Evolutionary conservation across 768 basidiomycete species (phyloP).

Genomic region (Megacollybia marginata): DNA sequence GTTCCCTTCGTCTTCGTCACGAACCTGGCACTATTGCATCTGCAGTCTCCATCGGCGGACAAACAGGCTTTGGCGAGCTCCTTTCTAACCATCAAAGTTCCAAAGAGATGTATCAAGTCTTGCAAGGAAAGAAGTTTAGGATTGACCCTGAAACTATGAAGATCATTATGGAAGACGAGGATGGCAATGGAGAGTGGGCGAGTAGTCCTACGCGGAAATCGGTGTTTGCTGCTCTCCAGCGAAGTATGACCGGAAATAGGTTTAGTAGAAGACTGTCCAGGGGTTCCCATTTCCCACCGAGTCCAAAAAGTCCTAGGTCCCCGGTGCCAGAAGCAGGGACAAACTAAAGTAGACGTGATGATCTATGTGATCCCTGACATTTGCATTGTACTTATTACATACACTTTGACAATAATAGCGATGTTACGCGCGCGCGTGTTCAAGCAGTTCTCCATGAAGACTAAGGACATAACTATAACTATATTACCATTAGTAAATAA

Average conservation of each 20-base stretch:
- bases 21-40: constrained; percentile 50
- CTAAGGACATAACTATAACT: too few relatives aligned
- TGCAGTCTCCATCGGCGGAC: constrained; percentile 46
- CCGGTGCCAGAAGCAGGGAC: neutral
- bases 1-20: constrained; percentile 35
- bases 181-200: constrained; percentile 33
- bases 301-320: neutral
- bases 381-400: too few relatives aligned
- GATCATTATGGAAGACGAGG: constrained; percentile 48
- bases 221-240: constrained; percentile 27
- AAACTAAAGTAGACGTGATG: too few relatives aligned
- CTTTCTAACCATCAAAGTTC: constrained; percentile 28
- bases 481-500: too few relatives aligned
- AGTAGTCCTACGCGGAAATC: constrained; percentile 24
- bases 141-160: constrained; percentile 42
- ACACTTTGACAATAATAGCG: too few relatives aligned
- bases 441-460: too few relatives aligned
- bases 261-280: neutral
- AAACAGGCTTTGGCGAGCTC: constrained; percentile 39
- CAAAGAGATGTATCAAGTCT: constrained; percentile 31
- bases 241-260: constrained; percentile 1
- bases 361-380: too few relatives aligned
- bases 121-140: constrained; percentile 40
- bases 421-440: too few relatives aligned
- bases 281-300: neutral